A percentile compares a stretch with the other conserved stretches of the same genome.
Conservation (phyloP, 768 basidiomycete species). For the Tricholoma furcatifolium region DNA sequence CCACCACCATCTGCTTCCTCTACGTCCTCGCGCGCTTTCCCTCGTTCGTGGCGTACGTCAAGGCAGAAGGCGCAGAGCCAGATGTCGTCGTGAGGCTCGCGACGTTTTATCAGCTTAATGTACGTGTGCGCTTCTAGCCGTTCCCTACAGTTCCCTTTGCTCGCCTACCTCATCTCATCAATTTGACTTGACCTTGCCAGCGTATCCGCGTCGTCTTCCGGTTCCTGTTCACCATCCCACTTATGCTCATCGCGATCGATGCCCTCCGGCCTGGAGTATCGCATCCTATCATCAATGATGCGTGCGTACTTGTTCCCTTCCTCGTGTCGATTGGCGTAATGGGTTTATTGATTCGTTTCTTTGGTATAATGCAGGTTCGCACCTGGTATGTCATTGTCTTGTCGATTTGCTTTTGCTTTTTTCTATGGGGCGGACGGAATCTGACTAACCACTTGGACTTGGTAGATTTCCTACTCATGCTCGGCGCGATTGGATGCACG, state of each 20-base stretch:
- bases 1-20: constrained; percentile 68
- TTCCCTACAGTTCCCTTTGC: background rate
- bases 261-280: constrained; percentile 44
- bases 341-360: constrained; percentile 15
- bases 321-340: background rate
- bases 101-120: constrained; percentile 79
- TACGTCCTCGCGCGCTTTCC: constrained; percentile 74
- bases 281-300: constrained; percentile 48
- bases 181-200: too few species aligned
- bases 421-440: too few species aligned
- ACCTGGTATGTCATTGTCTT: constrained; percentile 53
- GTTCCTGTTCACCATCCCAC: constrained; percentile 68
- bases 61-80: constrained; percentile 70
- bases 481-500: constrained; percentile 73
- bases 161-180: too few species aligned
- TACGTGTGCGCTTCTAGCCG: constrained; percentile 32
- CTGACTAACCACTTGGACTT: constrained; percentile 19
- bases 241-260: constrained; percentile 67
- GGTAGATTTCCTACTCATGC: constrained; percentile 67
- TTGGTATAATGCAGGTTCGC: constrained; percentile 45
- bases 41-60: constrained; percentile 65
- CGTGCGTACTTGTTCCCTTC: constrained; percentile 48
- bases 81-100: constrained; percentile 71
- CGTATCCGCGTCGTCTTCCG: constrained; percentile 72
- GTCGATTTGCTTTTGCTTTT: too few species aligned